These are phyloP conservation scores for Psidium guajava DNA, from an alignment of 345 rosid genomes.

Conservation along the genomic window DNA sequence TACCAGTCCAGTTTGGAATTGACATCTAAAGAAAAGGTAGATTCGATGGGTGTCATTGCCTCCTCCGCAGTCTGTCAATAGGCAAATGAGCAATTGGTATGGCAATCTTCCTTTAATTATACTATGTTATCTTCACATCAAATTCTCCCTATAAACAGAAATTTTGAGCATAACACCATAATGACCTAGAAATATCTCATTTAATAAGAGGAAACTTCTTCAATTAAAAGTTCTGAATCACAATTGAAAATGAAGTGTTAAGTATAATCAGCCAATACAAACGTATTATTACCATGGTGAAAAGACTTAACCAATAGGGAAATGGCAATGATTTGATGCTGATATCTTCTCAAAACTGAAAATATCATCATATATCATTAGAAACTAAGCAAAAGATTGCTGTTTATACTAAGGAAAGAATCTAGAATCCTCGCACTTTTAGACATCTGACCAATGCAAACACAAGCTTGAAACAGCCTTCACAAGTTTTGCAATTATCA, in stretches of 20 bases:
- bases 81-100: neutral
- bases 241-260: neutral
- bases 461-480: neutral
- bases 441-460: neutral
- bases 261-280: neutral
- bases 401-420: neutral
- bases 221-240: neutral
- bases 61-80: constrained; percentile 86
- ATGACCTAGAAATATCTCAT: neutral
- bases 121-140: neutral
- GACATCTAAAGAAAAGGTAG: constrained; percentile 93
- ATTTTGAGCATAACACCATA: neutral
- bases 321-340: neutral
- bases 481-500: neutral
- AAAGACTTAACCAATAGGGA: neutral
- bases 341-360: neutral
- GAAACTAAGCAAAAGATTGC: neutral
- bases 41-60: constrained; percentile 99
- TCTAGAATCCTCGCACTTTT: neutral
- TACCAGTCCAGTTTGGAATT: constrained; percentile 97
- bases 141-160: neutral
- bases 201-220: neutral
- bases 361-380: neutral
- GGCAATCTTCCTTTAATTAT: neutral
- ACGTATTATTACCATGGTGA: neutral